phyloP scores from a whole-genome alignment of 192 early-diverging fungal genomes.

The Geranomyces michiganensis region DNA sequence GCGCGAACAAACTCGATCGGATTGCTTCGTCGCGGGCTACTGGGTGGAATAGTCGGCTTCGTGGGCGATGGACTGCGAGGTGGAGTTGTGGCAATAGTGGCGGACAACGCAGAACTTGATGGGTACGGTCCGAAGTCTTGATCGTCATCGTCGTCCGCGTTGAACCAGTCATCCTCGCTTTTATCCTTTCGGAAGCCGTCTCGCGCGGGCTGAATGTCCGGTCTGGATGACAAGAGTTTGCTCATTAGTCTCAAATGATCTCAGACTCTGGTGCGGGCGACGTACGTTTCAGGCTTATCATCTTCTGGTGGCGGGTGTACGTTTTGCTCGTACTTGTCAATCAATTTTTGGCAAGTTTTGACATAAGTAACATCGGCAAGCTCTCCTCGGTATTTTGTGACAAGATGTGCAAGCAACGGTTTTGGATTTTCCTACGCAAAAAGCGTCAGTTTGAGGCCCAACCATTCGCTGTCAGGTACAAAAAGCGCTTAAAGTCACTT shows the following conservation, averaged over 20 bases:
- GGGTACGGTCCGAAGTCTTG: not conserved
- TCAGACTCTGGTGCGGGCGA: not conserved
- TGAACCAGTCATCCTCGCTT: slow-evolving; percentile 83
- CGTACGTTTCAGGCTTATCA: slow-evolving; percentile 15
- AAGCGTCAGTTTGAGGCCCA: not conserved
- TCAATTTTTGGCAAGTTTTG: slow-evolving; percentile 60
- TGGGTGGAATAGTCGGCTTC: not conserved
- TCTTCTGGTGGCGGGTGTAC: slow-evolving; percentile 52
- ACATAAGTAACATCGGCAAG: slow-evolving; percentile 69
- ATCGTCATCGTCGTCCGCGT: slow-evolving; percentile 49
- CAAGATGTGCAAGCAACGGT: slow-evolving; percentile 71
- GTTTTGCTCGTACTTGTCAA: slow-evolving; percentile 65
- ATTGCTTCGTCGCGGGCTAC: not conserved
- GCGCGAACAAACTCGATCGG: slow-evolving; percentile 34
- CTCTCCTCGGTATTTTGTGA: slow-evolving; percentile 58
- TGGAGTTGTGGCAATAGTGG: slow-evolving; percentile 7
- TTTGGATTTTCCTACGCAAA: slow-evolving; percentile 56
- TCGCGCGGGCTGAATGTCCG: too few relatives aligned
- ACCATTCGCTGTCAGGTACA: not conserved
- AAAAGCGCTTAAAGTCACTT: not conserved
- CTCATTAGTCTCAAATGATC: not conserved
- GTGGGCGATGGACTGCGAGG: not conserved
- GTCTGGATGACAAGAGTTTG: slow-evolving; percentile 31
- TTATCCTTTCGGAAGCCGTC: slow-evolving; percentile 48
- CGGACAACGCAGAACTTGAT: not conserved